These are phyloP conservation scores for Candida sp. DNA, from an alignment of 1,139 yeast species.

Conservation along the genomic window DNA sequence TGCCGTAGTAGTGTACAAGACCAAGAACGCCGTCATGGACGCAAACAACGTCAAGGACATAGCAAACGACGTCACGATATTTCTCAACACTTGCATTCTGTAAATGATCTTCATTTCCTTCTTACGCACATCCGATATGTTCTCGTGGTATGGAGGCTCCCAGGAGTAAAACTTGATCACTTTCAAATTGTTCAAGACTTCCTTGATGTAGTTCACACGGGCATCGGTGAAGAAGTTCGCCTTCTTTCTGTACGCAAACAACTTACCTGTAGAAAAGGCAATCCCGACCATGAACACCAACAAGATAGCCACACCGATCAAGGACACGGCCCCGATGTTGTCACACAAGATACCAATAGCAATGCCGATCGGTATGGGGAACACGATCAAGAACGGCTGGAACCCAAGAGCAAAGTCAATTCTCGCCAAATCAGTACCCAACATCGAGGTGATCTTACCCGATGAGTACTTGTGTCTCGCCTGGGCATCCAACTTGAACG, in stretches of 20 bases:
- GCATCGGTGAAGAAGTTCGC: conserved; percentile 37
- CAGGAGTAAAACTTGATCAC: conserved; percentile 57
- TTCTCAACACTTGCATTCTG: conserved; percentile 58
- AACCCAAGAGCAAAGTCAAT: conserved; percentile 38
- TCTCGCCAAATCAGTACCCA: conserved; percentile 42
- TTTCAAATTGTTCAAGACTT: conserved; percentile 38
- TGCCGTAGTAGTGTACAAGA: conserved; percentile 54
- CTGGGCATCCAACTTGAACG: conserved; percentile 62
- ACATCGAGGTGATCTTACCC: conserved; percentile 66
- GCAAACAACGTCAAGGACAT: conserved; percentile 67
- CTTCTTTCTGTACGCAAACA: conserved; percentile 28
- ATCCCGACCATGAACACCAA: conserved; percentile 27
- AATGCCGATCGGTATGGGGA: conserved; percentile 34
- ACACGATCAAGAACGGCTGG: conserved; percentile 31
- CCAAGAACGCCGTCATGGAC: conserved; percentile 76
- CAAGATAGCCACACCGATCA: conserved; percentile 38
- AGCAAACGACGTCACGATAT: conserved; percentile 61
- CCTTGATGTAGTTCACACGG: conserved; percentile 37
- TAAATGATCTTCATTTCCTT: conserved; percentile 54
- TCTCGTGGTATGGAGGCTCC: conserved; percentile 63
- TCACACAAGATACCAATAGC: conserved; percentile 35
- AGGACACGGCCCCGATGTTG: conserved; percentile 39
- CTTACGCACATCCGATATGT: conserved; percentile 49
- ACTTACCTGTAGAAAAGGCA: conserved; percentile 24
- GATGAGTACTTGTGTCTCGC: conserved; percentile 64